These are phyloP conservation scores for Malassezia globosa DNA, from an alignment of 1,284 basidiomycete genomes.

Conservation along the genomic window DNA sequence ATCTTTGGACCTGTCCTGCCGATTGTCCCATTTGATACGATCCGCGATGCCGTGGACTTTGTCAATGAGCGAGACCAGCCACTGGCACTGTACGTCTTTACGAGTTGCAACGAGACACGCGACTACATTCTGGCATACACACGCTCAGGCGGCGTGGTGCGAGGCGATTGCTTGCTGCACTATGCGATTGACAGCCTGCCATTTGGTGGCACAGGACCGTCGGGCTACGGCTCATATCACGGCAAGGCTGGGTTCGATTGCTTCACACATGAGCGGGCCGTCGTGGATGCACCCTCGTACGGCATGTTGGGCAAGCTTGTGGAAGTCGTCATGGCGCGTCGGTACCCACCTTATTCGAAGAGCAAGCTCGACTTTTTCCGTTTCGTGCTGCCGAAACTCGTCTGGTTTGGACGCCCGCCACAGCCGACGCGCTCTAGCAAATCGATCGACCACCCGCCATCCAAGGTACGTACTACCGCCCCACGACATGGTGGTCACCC, in stretches of 20 bases:
- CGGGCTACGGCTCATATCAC: slow-evolving; percentile 51
- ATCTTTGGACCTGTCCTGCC: slow-evolving; percentile 67
- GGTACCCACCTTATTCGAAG: slow-evolving; percentile 48
- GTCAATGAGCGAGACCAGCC: slow-evolving; percentile 57
- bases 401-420: slow-evolving; percentile 26
- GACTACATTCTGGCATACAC: slow-evolving; percentile 50
- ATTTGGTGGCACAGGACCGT: slow-evolving; percentile 50
- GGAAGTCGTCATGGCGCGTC: slow-evolving; percentile 41
- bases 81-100: slow-evolving; percentile 65
- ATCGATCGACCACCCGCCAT: slow-evolving; percentile 13
- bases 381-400: slow-evolving; percentile 18
- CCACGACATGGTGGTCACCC: background rate
- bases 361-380: slow-evolving; percentile 30
- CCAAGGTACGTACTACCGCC: slow-evolving; percentile 5
- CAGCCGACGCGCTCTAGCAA: slow-evolving; percentile 30
- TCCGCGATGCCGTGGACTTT: slow-evolving; percentile 37
- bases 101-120: slow-evolving; percentile 56
- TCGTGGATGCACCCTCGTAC: slow-evolving; percentile 49
- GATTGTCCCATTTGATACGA: slow-evolving; percentile 58
- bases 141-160: slow-evolving; percentile 25
- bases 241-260: slow-evolving; percentile 51
- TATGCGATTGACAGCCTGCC: slow-evolving; percentile 55
- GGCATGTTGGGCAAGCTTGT: slow-evolving; percentile 41
- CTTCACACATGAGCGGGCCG: slow-evolving; percentile 52
- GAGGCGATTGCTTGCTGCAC: slow-evolving; percentile 40